Evolutionary conservation across 192 early-diverging fungal species (phyloP).

Genomic region (Coemansia aciculifera): DNA sequence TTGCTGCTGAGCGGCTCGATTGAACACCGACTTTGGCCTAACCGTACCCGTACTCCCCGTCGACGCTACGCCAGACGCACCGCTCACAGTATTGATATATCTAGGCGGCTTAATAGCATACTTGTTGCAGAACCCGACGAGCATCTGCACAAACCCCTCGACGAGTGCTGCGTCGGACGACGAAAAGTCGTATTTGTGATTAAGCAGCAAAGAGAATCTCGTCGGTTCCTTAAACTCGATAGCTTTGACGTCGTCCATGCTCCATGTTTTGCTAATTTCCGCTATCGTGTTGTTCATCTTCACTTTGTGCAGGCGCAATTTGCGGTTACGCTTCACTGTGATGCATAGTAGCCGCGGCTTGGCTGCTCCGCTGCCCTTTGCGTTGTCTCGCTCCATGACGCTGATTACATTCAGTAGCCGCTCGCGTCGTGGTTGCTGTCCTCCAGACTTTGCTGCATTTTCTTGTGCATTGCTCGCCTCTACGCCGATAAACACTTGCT

Average conservation of each 20-base stretch:
- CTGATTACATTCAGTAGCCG: constrained; percentile 46
- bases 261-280: constrained; percentile 53
- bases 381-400: constrained; percentile 53
- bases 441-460: constrained; percentile 35
- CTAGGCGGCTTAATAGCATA: constrained; percentile 44
- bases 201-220: constrained; percentile 42
- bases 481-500: constrained; percentile 46
- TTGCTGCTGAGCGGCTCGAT: constrained; percentile 16
- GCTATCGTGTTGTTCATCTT: constrained; percentile 42
- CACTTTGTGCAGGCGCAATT: constrained; percentile 50
- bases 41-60: constrained; percentile 31
- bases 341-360: constrained; percentile 51
- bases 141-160: constrained; percentile 51
- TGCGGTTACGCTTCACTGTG: constrained; percentile 52
- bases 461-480: constrained; percentile 46
- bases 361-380: constrained; percentile 33
- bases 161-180: constrained; percentile 40
- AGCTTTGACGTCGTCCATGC: constrained; percentile 43
- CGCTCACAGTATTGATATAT: constrained; percentile 44
- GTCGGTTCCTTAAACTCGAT: constrained; percentile 56
- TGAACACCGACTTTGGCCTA: constrained; percentile 31
- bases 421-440: constrained; percentile 50
- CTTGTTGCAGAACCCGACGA: constrained; percentile 50
- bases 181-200: constrained; percentile 50
- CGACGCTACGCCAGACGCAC: background rate